A percentile compares a stretch with the other conserved stretches of the same genome.
These are phyloP conservation scores for Digitaria exilis DNA, from an alignment of 202 grass and related monocot genomes.

Conservation along the genomic window DNA sequence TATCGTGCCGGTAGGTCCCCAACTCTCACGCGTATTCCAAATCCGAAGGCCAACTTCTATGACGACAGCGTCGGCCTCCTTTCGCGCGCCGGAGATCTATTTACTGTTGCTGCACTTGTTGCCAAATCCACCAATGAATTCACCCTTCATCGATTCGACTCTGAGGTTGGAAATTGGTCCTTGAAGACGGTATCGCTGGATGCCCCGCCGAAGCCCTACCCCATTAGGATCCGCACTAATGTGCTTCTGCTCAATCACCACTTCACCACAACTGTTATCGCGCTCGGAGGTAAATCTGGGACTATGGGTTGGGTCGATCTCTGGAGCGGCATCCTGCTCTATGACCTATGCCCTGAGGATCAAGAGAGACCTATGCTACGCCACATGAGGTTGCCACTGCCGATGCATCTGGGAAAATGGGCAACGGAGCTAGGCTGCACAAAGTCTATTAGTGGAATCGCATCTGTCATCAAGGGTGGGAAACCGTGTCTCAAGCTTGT, in stretches of 20 bases:
- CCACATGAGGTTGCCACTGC: neutral
- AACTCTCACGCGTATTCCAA: no score
- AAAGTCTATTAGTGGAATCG: no score
- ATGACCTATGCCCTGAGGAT: neutral
- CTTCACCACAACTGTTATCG: neutral
- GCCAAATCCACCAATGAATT: neutral
- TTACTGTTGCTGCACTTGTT: neutral
- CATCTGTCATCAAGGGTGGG: no score
- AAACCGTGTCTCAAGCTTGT: no score
- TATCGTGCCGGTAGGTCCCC: no score
- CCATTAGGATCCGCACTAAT: neutral
- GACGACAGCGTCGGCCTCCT: no score
- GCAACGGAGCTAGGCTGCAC: no score
- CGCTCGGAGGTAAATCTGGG: neutral
- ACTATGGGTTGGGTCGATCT: constrained; percentile 24
- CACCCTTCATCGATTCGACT: neutral
- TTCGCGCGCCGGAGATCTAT: neutral
- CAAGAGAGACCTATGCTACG: neutral
- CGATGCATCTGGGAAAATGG: neutral
- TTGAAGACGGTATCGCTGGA: neutral
- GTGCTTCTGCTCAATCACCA: neutral
- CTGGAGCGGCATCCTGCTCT: constrained; percentile 5
- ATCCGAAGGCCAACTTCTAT: no score
- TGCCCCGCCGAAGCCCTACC: neutral
- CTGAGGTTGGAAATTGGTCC: neutral